phyloP scores from a whole-genome alignment of 139 green algal species.

The Chlorella sorokiniana region DNA sequence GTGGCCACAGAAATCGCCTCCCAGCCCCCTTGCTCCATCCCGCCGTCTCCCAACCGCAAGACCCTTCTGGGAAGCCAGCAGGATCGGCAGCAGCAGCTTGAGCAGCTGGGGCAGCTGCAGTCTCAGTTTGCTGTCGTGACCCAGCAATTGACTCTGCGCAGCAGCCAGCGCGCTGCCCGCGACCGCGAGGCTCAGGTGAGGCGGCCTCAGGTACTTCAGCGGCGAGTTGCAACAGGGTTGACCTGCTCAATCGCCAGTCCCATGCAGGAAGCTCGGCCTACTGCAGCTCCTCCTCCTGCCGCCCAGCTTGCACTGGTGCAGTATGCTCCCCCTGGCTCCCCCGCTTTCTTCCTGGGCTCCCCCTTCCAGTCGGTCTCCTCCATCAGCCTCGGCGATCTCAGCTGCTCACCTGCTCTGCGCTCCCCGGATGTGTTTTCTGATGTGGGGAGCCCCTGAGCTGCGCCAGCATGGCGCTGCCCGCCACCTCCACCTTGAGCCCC shows the following conservation, averaged over 20 bases:
- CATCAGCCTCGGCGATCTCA: background rate
- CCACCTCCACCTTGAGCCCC: background rate
- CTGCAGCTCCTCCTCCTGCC: background rate
- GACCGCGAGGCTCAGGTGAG: too few species aligned
- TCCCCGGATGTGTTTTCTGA: slow-evolving; percentile 10
- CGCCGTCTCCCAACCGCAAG: background rate
- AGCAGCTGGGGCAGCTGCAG: slow-evolving; percentile 1
- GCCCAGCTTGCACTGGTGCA: background rate
- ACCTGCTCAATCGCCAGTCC: background rate
- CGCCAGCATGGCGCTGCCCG: background rate
- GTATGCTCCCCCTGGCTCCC: background rate
- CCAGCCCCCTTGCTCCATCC: background rate
- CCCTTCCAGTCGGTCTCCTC: background rate
- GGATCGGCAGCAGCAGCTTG: background rate
- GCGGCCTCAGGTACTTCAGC: background rate
- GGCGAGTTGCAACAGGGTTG: too few species aligned
- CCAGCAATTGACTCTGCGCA: too few species aligned
- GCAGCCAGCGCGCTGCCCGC: too few species aligned
- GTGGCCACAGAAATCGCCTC: background rate
- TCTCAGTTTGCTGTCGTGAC: too few species aligned
- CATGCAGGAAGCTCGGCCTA: background rate
- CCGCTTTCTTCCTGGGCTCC: background rate
- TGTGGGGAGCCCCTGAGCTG: background rate
- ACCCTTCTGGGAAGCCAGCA: background rate
- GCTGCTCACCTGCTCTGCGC: background rate